Base-by-base conservation (phyloP, 1,284 basidiomycete species). In the Naganishia sp. region DNA sequence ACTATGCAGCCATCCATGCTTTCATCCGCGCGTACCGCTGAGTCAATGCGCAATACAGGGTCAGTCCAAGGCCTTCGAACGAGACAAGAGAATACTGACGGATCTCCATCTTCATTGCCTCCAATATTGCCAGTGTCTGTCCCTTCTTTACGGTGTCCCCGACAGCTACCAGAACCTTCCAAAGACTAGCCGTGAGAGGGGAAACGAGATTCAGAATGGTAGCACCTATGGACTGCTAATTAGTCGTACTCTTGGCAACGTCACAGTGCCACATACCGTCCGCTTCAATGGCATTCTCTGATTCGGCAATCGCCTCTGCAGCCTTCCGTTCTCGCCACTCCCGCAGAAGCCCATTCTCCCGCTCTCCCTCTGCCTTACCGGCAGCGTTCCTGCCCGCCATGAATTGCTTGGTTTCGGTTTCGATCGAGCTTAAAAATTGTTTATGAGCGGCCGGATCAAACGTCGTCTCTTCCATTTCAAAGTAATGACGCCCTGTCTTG, bases 31-130 rank as follows among this genome's bases (percentile, higher is more conserved):
- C 72, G 69, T 18, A 76, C 69, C 23, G 71, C 72, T 71, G 53
- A 10, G 35, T n/a, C 3, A 21, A n/a, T 4, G 23, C 28, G 7
- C 15, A 51, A 18, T 18, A 45, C 18, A 32, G 42, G 18, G 17
- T 42, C 32, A 31, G 28, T 21, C 4, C 6, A 2, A 18, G 21
- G 23, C 13, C 21, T 42, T 10, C 13, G 13, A 1, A 18, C 7
- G 5, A 21, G 50, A 17, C 21, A 13, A 35, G 7, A 32, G 23
- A 55, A 53, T 3, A 73, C 72, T 42, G 64, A 72, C 65, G 73
- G 39, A 77, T 74, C 73, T 88, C 87, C 6, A 85, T 88, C 78
- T 90, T 89, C 88, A 89, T 89, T 0, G 88, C 87, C 73, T 88
- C 87, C 18, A 89, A 80, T 25, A 88, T 80, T 5, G 85, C 70